Conservation (phyloP, 2,329 filamentous ascomycete genomes). For the Aspergillus caelatus region DNA sequence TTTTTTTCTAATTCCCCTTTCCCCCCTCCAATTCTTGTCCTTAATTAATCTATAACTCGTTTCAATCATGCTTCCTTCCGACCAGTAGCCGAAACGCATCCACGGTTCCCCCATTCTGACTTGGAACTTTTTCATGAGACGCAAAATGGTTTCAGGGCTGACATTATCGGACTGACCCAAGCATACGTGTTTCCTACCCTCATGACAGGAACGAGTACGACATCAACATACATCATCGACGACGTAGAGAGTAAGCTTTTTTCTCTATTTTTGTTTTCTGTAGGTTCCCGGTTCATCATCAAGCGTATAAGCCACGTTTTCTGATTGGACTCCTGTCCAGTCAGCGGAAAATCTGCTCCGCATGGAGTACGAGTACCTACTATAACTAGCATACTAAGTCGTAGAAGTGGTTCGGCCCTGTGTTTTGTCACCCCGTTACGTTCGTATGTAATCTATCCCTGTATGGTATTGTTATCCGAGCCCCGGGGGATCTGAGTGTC, state of each 20-base stretch:
- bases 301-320: neutral
- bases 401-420: neutral
- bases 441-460: neutral
- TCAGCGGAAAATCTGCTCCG: no score
- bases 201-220: neutral
- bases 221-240: neutral
- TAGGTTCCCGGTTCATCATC: no score
- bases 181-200: neutral
- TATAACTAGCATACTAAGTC: no score
- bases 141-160: neutral
- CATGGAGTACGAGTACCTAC: no score
- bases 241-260: no score
- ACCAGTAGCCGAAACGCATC: neutral
- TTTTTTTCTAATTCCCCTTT: neutral
- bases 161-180: neutral
- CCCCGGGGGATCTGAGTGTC: no score
- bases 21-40: neutral
- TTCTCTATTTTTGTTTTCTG: no score
- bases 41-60: neutral
- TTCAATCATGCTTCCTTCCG: neutral
- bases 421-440: slow-evolving; percentile 9
- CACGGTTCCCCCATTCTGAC: neutral
- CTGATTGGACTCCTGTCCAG: neutral
- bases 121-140: neutral
- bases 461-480: neutral